Percentiles rank a stretch among this genome's conserved stretches.
Conservation (phyloP, 805 yeast genomes). For the Pichia deserticola region DNA sequence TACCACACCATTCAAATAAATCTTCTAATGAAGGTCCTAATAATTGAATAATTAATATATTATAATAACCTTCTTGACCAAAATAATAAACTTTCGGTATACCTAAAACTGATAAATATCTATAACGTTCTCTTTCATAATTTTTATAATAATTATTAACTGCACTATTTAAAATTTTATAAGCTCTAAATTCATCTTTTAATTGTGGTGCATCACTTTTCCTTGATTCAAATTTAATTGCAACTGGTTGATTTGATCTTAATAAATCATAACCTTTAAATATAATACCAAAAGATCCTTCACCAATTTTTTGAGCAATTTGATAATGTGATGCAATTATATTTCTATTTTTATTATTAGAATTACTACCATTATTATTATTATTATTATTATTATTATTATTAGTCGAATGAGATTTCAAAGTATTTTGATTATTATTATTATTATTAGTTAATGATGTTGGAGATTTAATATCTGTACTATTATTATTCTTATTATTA, state of each 20-base stretch:
- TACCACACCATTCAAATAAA: conserved; percentile 82
- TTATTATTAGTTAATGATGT: too few species aligned
- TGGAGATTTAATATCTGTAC: too few species aligned
- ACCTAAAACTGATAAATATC: conserved; percentile 37
- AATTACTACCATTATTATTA: not conserved
- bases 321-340: conserved; percentile 59
- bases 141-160: conserved; percentile 25
- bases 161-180: conserved; percentile 60
- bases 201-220: conserved; percentile 79
- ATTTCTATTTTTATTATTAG: conserved; percentile 15
- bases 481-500: too few species aligned
- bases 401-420: not conserved
- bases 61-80: conserved; percentile 81
- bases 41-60: conserved; percentile 67
- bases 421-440: too few species aligned
- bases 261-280: conserved; percentile 74
- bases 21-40: conserved; percentile 82
- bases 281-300: conserved; percentile 80
- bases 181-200: conserved; percentile 74
- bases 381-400: too few species aligned
- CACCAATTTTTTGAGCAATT: conserved; percentile 79
- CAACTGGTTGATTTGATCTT: conserved; percentile 54
- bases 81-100: conserved; percentile 80
- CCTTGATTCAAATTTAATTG: conserved; percentile 72
- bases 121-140: conserved; percentile 16